Conservation (phyloP, 768 basidiomycete species). For the Suillus discolor region DNA sequence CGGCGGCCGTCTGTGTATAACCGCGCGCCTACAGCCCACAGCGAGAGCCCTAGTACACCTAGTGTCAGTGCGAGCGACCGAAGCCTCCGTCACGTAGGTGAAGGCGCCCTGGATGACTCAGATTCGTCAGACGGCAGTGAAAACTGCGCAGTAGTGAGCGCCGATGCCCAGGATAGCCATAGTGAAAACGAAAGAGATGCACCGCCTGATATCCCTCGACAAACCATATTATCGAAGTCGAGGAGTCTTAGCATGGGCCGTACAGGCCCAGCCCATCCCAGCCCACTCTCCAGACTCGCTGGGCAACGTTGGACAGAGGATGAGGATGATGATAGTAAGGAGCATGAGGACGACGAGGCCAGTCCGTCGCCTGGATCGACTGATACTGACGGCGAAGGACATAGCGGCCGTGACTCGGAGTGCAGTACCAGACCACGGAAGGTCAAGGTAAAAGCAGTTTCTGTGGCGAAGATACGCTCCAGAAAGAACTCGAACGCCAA, state of each 20-base stretch:
- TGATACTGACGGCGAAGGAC: slow-evolving; percentile 56
- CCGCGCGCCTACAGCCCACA: slow-evolving; percentile 44
- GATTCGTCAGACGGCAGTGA: slow-evolving; percentile 53
- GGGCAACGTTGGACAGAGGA: slow-evolving; percentile 58
- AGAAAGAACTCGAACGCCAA: slow-evolving; percentile 32
- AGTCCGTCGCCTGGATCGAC: slow-evolving; percentile 64
- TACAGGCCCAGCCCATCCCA: slow-evolving; percentile 48
- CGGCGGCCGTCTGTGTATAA: slow-evolving; percentile 44
- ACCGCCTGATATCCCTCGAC: slow-evolving; percentile 2
- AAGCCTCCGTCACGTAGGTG: slow-evolving; percentile 68
- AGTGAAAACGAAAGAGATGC: slow-evolving; percentile 36
- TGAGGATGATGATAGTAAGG: slow-evolving; percentile 35
- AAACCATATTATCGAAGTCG: slow-evolving; percentile 36
- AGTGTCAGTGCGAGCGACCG: slow-evolving; percentile 37
- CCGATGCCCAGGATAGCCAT: slow-evolving; percentile 27
- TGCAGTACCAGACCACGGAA: slow-evolving; percentile 9
- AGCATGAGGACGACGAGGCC: slow-evolving; percentile 50
- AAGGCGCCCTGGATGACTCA: slow-evolving; percentile 78
- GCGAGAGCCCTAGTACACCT: slow-evolving; percentile 36
- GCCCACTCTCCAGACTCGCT: slow-evolving; percentile 65
- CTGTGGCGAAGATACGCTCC: slow-evolving; percentile 32
- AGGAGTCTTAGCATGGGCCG: slow-evolving; percentile 34
- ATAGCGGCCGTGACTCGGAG: slow-evolving; percentile 33
- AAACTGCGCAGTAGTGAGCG: slow-evolving; percentile 19
- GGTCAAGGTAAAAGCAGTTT: slow-evolving; percentile 18